Base-by-base conservation (phyloP, 257 asterid genomes). In the Voacanga thouarsii region DNA sequence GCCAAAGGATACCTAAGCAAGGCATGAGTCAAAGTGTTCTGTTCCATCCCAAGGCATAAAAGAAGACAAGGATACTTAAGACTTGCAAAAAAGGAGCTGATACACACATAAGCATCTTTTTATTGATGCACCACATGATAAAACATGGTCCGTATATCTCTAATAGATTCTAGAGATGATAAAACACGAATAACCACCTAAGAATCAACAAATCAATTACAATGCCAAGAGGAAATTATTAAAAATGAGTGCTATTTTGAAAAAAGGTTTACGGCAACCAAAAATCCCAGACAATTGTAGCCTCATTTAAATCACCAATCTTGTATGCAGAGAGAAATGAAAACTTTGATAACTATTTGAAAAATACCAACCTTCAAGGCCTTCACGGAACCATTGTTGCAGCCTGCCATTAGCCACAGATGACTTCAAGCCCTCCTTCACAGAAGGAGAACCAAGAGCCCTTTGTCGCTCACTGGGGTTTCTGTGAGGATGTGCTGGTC, bases 361-460 rank as follows among this genome's bases (percentile, higher is more conserved):
- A 50, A 76, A 28, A 43, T 9, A 49, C 71, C 84, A 84, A 95
- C 99, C 99, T 2, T 97, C 97, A 80, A 93, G 96, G 77, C 99
- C 99, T 90, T 96, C 99, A 66, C 91, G 96, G 87, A 92, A 96
- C 99, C 98, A 96, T 66, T 96, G 94, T 72, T 96, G 99, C 78
- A 92, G 92, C 77, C 80, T 86, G 75, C 96, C 96, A 92, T 92
- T 92, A 80, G 87, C 79, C 67, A 92, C 85, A 28, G 91, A 83
- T 76, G 98, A 81, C 85, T 90, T 89, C 75, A 77, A 49, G 76
- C 76, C 81, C 70, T 94, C 97, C 68, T 82, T 84, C 41, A 55
- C 85, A 19, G 90, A 78, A 80, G 85, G 83, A 75, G 91, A 79
- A 61, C 90, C 96, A 77, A 92, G 89, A 74, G 95, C 95, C 82